Evolutionary conservation across 2,329 filamentous ascomycete species (phyloP).

Genomic region (Bipolaris victoriae): DNA sequence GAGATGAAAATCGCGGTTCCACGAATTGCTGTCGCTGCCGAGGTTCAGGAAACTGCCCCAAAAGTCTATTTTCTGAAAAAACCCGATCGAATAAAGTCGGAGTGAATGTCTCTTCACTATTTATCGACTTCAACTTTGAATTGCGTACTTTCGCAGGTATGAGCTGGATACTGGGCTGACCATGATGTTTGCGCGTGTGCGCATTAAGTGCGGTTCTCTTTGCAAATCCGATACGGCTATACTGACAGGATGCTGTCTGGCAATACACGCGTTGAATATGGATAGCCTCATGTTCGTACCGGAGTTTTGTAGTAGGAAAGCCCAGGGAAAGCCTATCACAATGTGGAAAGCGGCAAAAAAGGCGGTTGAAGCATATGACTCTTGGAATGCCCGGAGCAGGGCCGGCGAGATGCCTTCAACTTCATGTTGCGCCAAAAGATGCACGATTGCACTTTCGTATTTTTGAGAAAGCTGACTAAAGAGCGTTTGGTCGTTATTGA

Average conservation of each 20-base stretch:
- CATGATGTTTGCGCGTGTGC: slow-evolving; percentile 7
- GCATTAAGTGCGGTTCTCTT: slow-evolving; percentile 3
- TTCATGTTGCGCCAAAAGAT: neutral
- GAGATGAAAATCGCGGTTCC: too few species aligned
- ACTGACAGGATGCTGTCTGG: slow-evolving; percentile 6
- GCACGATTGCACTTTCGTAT: too few species aligned
- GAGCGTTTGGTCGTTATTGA: too few species aligned
- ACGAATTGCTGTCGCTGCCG: too few species aligned
- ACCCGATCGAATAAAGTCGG: too few species aligned
- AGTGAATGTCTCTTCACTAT: too few species aligned
- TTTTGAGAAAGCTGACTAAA: too few species aligned
- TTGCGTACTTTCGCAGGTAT: neutral
- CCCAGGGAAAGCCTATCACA: slow-evolving; percentile 5
- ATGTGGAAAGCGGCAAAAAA: slow-evolving; percentile 19
- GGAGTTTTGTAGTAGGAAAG: slow-evolving; percentile 10
- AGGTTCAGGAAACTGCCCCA: too few species aligned
- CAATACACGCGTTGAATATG: slow-evolving; percentile 15
- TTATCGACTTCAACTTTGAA: too few species aligned
- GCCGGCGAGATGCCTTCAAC: neutral
- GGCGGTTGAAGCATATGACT: slow-evolving; percentile 14
- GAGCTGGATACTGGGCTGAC: neutral
- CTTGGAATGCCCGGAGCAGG: slow-evolving; percentile 12
- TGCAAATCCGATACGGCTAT: slow-evolving; percentile 12
- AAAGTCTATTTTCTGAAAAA: too few species aligned
- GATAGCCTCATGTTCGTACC: neutral